A percentile compares a stretch with the other conserved stretches of the same genome.
phyloP scores from a whole-genome alignment of 345 rosid species.

The Gossypium raimondii region DNA sequence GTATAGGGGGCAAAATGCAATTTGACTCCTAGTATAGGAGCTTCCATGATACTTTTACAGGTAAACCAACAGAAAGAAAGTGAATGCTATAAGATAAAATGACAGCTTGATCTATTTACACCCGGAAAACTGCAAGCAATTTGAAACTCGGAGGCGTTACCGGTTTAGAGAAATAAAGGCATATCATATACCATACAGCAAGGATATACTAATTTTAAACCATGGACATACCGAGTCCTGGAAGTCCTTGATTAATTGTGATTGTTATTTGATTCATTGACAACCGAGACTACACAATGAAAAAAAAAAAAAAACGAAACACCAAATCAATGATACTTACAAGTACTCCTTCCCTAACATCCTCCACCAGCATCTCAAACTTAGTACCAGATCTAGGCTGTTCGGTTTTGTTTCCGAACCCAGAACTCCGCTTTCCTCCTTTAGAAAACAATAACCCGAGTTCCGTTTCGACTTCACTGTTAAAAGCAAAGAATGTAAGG shows the following conservation, averaged over 20 bases:
- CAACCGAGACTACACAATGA: neutral
- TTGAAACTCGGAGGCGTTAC: neutral
- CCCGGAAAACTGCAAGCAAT: neutral
- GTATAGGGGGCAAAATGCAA: too few species aligned
- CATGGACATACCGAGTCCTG: neutral
- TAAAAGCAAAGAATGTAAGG: constrained; percentile 17
- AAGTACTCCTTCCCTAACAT: constrained; percentile 81
- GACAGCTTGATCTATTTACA: neutral
- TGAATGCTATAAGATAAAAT: neutral
- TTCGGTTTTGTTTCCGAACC: constrained; percentile 45
- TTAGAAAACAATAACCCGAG: constrained; percentile 75
- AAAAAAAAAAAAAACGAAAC: neutral
- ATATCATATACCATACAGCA: constrained; percentile 3
- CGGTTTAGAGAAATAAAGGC: neutral
- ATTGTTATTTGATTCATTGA: neutral
- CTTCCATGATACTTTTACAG: too few species aligned
- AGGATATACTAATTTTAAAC: neutral
- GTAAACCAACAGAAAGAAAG: neutral
- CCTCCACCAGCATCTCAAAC: constrained; percentile 95
- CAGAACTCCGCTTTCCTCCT: constrained; percentile 51
- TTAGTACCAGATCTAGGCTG: constrained; percentile 57
- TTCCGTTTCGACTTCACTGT: constrained; percentile 92
- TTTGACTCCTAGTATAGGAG: too few species aligned
- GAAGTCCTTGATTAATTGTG: neutral
- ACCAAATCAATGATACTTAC: constrained; percentile 36